Conservation (phyloP, 441 rosid species). For the Bruguiera hainesii region DNA sequence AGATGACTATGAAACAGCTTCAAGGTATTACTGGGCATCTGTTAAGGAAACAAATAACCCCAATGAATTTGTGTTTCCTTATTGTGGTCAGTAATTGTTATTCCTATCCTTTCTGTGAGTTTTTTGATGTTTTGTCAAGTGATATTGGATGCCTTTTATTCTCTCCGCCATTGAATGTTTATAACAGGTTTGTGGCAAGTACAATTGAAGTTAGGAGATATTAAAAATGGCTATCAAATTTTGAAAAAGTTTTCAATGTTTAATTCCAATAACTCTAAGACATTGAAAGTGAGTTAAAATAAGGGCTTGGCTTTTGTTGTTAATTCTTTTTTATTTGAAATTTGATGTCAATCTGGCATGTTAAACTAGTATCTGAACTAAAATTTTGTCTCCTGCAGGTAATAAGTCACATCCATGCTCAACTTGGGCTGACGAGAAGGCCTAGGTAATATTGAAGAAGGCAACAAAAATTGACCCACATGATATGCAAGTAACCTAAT, state of each 20-base stretch:
- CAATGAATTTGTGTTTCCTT: slow-evolving; percentile 87
- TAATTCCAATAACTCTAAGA: slow-evolving; percentile 93
- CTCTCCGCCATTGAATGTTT: slow-evolving; percentile 13
- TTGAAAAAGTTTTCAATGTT: slow-evolving; percentile 87
- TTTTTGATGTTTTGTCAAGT: too few relatives aligned
- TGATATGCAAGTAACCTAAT: slow-evolving; percentile 73
- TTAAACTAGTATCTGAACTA: slow-evolving; percentile 6
- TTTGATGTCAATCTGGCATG: background rate
- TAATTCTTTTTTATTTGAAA: background rate
- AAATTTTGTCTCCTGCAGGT: slow-evolving; percentile 35
- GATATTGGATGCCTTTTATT: background rate
- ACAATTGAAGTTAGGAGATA: slow-evolving; percentile 84
- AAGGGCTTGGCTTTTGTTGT: background rate
- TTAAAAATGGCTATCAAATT: slow-evolving; percentile 70
- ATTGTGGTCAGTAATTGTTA: slow-evolving; percentile 58
- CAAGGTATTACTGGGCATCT: slow-evolving; percentile 87
- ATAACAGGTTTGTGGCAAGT: slow-evolving; percentile 93
- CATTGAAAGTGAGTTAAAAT: slow-evolving; percentile 63
- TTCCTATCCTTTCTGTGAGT: slow-evolving; percentile 4
- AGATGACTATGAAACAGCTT: slow-evolving; percentile 99
- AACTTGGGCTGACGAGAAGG: slow-evolving; percentile 90
- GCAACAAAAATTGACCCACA: slow-evolving; percentile 96
- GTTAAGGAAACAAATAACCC: slow-evolving; percentile 69
- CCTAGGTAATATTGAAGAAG: slow-evolving; percentile 77
- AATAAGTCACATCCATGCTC: slow-evolving; percentile 85